Evolutionary conservation across 1,284 basidiomycete species (phyloP), one percentile per base, ranked within the genome.

Genomic region (Leccinum huronense): DNA sequence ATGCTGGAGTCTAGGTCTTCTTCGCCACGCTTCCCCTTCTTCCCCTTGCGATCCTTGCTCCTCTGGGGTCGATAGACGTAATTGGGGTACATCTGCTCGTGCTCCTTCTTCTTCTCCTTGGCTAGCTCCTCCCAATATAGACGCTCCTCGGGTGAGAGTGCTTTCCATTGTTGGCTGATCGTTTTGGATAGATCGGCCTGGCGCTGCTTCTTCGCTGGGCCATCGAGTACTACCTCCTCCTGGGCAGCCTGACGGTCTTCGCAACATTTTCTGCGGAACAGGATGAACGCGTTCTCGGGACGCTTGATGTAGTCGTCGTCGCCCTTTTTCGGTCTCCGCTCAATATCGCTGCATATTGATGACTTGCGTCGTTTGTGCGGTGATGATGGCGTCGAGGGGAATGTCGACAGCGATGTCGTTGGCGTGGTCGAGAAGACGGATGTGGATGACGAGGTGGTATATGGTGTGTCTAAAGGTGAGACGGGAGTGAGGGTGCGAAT

Each of bases 231-330:
- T 0, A 73, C 76, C 63, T 77, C 80, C 63, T 79, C 81, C 62
- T 76, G 76, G 36, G 77, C 78, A 27, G 71, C 68, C 74, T 88
- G 85, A 53, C 86, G 84, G 61, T 89, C 87, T 76, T 89, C 86
- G 76, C 87, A 89, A 77, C 86, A 88, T 70, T 87, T 85, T 68
- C 89, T 83, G 63, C 89, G 84, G 83, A 91, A 91, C 61, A 91
- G 82, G 73, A 91, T 91, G 81, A 91, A 91, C 27, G 89, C 89
- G 72, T 91, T 91, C 78, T 91, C 89, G 4, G 89, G 89, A 34
- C 89, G 84, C 76, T 91, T 91, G 78, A 91, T 85, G 73, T 91
- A 91, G 74, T 89, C 88, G 63, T 89, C 87, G 75, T 91, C 89
- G 71, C 89, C 89, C 78, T 86, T 88, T 78, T 84, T 88, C 5